Evolutionary conservation across 495 filamentous ascomycete species (phyloP).

Genomic region (Usnea hakonensis): DNA sequence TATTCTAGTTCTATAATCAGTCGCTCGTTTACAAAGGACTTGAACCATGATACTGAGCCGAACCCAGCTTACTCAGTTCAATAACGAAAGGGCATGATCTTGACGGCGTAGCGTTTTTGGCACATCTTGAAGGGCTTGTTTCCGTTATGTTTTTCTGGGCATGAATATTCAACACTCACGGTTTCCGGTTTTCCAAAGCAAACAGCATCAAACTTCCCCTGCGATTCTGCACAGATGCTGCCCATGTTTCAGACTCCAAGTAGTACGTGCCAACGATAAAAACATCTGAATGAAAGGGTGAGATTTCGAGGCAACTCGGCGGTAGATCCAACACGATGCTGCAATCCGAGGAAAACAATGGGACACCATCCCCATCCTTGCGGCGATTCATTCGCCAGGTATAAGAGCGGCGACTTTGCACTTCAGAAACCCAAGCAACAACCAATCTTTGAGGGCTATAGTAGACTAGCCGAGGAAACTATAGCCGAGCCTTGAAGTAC

Average conservation of each 20-base stretch:
- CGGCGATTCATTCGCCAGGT: background rate
- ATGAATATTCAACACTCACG: background rate
- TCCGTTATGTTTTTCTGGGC: background rate
- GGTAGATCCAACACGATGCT: conserved; percentile 43
- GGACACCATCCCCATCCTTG: background rate
- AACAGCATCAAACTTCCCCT: conserved; percentile 68
- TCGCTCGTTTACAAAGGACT: background rate
- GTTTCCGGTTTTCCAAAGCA: conserved; percentile 30
- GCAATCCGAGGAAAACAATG: background rate
- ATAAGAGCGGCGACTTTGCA: background rate
- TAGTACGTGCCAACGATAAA: conserved; percentile 85
- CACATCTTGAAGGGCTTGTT: background rate
- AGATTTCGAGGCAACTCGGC: conserved; percentile 82
- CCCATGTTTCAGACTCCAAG: conserved; percentile 46
- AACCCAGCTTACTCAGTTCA: background rate
- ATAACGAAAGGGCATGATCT: background rate
- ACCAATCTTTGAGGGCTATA: background rate
- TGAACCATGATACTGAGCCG: background rate
- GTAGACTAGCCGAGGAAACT: background rate
- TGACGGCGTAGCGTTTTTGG: background rate
- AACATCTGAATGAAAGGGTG: conserved; percentile 52
- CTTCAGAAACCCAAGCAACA: background rate
- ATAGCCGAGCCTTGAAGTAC: background rate
- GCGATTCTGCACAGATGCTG: conserved; percentile 46
- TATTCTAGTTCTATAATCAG: conserved; percentile 14